Percentiles rank a stretch among this genome's conserved stretches.
Evolutionary conservation across 371 early-diverging fungal genomes (phyloP).

Genomic region (Rhizoclosmatium hyalinum): DNA sequence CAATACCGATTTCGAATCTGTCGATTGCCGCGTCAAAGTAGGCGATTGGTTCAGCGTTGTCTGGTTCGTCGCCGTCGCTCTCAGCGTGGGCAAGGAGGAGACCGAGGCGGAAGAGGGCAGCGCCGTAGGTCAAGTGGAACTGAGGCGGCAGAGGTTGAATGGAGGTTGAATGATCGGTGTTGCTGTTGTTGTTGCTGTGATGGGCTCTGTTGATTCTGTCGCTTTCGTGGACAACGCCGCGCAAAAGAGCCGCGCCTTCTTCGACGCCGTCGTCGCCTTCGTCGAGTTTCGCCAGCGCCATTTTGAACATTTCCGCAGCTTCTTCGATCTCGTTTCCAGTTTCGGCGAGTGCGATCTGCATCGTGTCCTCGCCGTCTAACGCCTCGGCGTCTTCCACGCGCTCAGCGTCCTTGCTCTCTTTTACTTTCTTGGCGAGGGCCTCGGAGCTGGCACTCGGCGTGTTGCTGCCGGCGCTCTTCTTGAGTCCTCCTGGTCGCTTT

Average conservation of each 20-base stretch:
- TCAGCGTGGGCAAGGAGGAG: constrained; percentile 15
- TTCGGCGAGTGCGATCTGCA: constrained; percentile 12
- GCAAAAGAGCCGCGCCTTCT: constrained; percentile 33
- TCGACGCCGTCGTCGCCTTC: constrained; percentile 26
- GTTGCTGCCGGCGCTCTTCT: constrained; percentile 25
- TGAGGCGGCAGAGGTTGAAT: constrained; percentile 17
- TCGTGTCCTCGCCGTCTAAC: constrained; percentile 3
- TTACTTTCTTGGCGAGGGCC: not conserved
- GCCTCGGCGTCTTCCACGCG: not conserved
- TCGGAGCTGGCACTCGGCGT: not conserved
- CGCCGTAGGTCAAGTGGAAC: constrained; percentile 35
- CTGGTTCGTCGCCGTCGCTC: constrained; percentile 14
- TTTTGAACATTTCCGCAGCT: constrained; percentile 16
- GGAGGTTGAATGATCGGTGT: not conserved
- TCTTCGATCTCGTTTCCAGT: constrained; percentile 29
- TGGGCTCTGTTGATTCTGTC: constrained; percentile 32
- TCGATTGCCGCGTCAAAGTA: constrained; percentile 42
- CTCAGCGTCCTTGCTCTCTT: not conserved
- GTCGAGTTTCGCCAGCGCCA: constrained; percentile 28
- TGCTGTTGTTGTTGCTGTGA: not conserved
- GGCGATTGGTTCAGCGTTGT: not conserved
- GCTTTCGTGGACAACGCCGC: constrained; percentile 38
- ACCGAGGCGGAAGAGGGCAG: constrained; percentile 34
- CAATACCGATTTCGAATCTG: constrained; percentile 33
- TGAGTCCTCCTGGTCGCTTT: constrained; percentile 8